These are phyloP conservation scores for Trichoderma lentiforme DNA, from an alignment of 2,329 filamentous ascomycete species.

Conservation along the genomic window DNA sequence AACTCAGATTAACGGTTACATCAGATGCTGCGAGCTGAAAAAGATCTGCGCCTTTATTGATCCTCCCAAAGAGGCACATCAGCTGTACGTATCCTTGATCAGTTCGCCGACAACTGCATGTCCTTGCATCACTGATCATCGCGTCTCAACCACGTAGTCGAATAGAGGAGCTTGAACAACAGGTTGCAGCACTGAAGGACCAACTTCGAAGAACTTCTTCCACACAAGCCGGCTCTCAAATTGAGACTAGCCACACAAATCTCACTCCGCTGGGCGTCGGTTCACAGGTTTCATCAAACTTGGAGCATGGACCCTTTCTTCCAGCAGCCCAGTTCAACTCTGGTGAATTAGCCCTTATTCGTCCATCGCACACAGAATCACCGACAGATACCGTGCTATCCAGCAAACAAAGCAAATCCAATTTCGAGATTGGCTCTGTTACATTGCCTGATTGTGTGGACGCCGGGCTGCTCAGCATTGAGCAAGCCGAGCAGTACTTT, in stretches of 20 bases:
- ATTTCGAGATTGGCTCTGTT: conserved; percentile 20
- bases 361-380: not conserved
- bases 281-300: not conserved
- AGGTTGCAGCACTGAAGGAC: conserved; percentile 18
- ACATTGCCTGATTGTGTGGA: conserved; percentile 24
- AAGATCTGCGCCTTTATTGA: conserved; percentile 26
- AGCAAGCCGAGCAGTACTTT: conserved; percentile 26
- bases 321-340: not conserved
- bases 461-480: conserved; percentile 22
- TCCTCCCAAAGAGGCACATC: conserved; percentile 24
- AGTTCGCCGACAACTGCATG: not conserved
- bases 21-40: conserved; percentile 24
- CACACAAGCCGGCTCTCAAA: not conserved
- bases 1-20: not conserved
- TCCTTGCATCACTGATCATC: not conserved
- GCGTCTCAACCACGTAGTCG: conserved; percentile 14
- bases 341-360: not conserved
- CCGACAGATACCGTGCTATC: not conserved
- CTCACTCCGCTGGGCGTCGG: not conserved
- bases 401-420: conserved; percentile 12
- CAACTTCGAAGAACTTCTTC: not conserved
- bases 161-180: conserved; percentile 23
- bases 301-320: not conserved
- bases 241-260: not conserved
- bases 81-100: conserved; percentile 18